Conservation (phyloP, 2,329 filamentous ascomycete species). For the Monilinia polystroma region DNA sequence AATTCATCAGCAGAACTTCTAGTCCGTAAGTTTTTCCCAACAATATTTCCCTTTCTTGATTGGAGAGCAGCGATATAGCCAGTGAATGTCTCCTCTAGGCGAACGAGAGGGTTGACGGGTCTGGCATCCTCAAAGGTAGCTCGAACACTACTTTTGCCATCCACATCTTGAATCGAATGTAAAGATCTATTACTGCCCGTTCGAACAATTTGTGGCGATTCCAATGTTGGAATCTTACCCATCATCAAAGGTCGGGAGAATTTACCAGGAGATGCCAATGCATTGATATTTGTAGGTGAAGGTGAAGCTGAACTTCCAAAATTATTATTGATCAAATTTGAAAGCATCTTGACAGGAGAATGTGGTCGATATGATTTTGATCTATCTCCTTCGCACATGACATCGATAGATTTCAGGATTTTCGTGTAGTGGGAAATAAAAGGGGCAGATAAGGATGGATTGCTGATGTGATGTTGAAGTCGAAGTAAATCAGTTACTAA, state of each 20-base stretch:
- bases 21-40: constrained; percentile 72
- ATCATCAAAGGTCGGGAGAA: constrained; percentile 41
- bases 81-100: constrained; percentile 80
- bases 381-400: constrained; percentile 62
- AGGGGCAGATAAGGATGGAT: constrained; percentile 61
- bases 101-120: constrained; percentile 65
- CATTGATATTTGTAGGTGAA: constrained; percentile 41
- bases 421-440: constrained; percentile 78
- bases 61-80: constrained; percentile 81
- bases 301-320: constrained; percentile 45
- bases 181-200: constrained; percentile 37
- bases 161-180: constrained; percentile 36
- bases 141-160: constrained; percentile 40
- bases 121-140: constrained; percentile 50
- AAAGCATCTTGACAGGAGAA: constrained; percentile 90
- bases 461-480: constrained; percentile 66
- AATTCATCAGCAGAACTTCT: constrained; percentile 72
- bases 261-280: constrained; percentile 32
- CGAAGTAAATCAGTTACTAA: constrained; percentile 71
- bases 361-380: constrained; percentile 68
- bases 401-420: constrained; percentile 67
- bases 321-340: constrained; percentile 70
- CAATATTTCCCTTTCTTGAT: constrained; percentile 80
- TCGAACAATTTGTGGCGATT: constrained; percentile 33
- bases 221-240: constrained; percentile 47